Evolutionary conservation across 176 grass and related monocot genomes (phyloP), one percentile per base, ranked within the genome.

Genomic region (Tillandsia leiboldiana): DNA sequence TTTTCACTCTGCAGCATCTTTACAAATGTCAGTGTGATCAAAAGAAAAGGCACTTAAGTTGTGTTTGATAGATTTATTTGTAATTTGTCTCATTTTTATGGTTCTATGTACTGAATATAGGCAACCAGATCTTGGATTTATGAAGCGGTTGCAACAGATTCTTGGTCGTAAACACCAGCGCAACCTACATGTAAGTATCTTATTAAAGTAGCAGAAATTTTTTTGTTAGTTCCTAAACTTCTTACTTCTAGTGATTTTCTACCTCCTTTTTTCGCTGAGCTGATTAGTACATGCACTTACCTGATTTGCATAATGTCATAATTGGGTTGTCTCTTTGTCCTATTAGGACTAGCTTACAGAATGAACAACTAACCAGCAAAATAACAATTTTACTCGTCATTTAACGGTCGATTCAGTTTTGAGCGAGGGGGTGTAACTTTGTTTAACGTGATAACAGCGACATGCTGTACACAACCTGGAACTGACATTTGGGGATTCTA

Each of bases 121-220:
- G 14, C 94, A 87, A 26, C 86, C 94, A 52, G 89, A 97, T 87
- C 77, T 97, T 54, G 94, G 94, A 83, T 97, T 85, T 79, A 87
- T 97, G 84, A 97, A 97, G 66, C 74, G 84, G 15, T 69, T 92
- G 14, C 86, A 97, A 17, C 93, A 97, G 64, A 97, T 97, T 68
- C 74, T 97, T 53, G 89, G 89, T 73, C 86, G 89, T 53, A 97
- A 97, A 48, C 93, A 97, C 77, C 72, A 87, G 80, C 83, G 77
- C 22, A 97, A 97, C 83, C 84, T 97, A 65, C 93, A 90, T 51
- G 89, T 97, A 15, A 67, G 80, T 83, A 83, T 68, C 73, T 87
- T 69, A 66, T 87, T 26, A 73, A 51, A 80, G 56, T 74, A 7
- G 33, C 33, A 0, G 33, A 42, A 42, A 6, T 42, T 42, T 42